These are phyloP conservation scores for Trypanosoma brucei DNA, from an alignment of 208 protist genomes.

Conservation along the genomic window DNA sequence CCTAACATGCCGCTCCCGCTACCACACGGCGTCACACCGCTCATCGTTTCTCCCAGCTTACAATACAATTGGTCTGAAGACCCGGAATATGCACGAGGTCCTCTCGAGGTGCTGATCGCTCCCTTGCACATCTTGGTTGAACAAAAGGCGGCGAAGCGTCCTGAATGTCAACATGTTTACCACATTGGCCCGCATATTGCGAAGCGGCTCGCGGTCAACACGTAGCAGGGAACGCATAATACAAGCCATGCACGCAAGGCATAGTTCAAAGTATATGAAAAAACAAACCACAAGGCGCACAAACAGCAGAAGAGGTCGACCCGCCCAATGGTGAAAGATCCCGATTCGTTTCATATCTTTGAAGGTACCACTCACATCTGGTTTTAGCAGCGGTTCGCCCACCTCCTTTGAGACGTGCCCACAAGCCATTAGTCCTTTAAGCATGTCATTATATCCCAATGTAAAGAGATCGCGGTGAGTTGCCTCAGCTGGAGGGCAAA, in stretches of 20 bases:
- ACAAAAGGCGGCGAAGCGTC: slow-evolving; percentile 43
- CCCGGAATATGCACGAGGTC: slow-evolving; percentile 44
- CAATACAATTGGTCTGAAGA: slow-evolving; percentile 20
- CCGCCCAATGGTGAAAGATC: slow-evolving; percentile 34
- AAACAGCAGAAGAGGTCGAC: slow-evolving; percentile 46
- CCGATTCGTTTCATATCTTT: slow-evolving; percentile 28
- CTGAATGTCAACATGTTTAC: slow-evolving; percentile 47
- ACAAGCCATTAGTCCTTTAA: slow-evolving; percentile 54
- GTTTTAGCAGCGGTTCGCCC: slow-evolving; percentile 34
- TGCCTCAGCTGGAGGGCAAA: slow-evolving; percentile 42
- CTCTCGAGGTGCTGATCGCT: slow-evolving; percentile 43
- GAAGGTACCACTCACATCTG: slow-evolving; percentile 34
- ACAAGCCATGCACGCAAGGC: slow-evolving; percentile 34
- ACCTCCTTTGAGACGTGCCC: slow-evolving; percentile 23
- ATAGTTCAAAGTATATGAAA: slow-evolving; percentile 58
- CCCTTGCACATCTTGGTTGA: slow-evolving; percentile 38
- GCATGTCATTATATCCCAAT: slow-evolving; percentile 81
- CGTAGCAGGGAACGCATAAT: slow-evolving; percentile 15
- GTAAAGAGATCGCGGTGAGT: slow-evolving; percentile 61
- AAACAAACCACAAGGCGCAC: slow-evolving; percentile 44
- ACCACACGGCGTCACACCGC: no score
- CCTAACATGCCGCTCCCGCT: no score
- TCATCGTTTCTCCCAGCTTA: no score
- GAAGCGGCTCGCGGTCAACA: slow-evolving; percentile 20
- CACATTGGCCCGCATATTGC: slow-evolving; percentile 41